Evolutionary conservation across 192 early-diverging fungal species (phyloP), one percentile per base, ranked within the genome.

Genomic region (Umbelopsis ramanniana): DNA sequence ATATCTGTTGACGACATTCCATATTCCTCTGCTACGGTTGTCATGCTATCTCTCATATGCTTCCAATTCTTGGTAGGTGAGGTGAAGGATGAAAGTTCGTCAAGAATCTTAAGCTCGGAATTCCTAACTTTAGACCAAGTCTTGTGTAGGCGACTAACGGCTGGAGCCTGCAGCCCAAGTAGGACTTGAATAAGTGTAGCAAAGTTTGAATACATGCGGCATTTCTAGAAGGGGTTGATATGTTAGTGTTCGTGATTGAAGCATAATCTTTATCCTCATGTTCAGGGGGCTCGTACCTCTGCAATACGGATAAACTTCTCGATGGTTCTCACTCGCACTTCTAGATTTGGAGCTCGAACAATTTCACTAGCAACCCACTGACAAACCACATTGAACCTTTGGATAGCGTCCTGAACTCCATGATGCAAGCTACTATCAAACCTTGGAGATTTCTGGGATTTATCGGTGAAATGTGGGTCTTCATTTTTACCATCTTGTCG

Each of bases 301-400:
- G 89, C 89, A 21, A 90, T 78, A 24, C 86, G 76, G 67, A 90
- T 90, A 43, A 89, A 88, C 45, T 89, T 88, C 70, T 89, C 88
- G 38, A 90, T 80, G 0, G 89, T 83, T 46, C 74, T 78, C 24
- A 82, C 86, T 46, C 89, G 74, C 35, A 73, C 67, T 7, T 85
- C 85, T 26, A 81, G 14, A 50, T 80, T 72, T 7, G 40, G 66
- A 10, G 81, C 78, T 43, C 69, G 46, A 19, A 90, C 55, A 40
- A 90, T 88, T 72, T 85, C 84, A n/a, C 81, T 78, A 1, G 86
- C 78, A 0, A 89, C 89, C 89, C 89, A 90, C 37, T 84, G 82
- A 47, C 84, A 84, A 0, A 81, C 80, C 0, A 75, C 35, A 52
- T 82, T 82, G 66, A 82, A 82, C 22, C 81, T 47, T n/a, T 82